Percentiles rank a stretch among this genome's conserved stretches.
phyloP scores from a whole-genome alignment of 768 basidiomycete species.

The Filobasidium wieringae region DNA sequence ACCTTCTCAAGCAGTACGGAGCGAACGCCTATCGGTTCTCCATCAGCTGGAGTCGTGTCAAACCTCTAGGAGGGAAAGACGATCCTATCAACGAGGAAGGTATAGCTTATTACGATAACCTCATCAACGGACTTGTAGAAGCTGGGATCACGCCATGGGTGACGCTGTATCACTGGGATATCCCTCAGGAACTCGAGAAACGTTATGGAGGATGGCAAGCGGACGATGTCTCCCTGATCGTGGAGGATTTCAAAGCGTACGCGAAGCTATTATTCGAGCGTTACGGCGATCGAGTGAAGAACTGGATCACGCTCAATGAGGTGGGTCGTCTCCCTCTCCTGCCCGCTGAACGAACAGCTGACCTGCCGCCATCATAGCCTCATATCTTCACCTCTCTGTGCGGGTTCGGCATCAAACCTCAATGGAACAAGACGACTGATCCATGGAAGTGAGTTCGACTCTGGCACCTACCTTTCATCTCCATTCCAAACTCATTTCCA shows the following conservation, averaged over 20 bases:
- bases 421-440: constrained; percentile 5
- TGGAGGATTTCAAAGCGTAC: constrained; percentile 55
- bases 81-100: constrained; percentile 62
- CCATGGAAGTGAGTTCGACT: constrained; percentile 2
- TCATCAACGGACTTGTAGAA: constrained; percentile 57
- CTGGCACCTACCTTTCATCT: neutral
- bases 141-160: constrained; percentile 46
- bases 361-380: neutral
- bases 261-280: constrained; percentile 58
- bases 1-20: constrained; percentile 52
- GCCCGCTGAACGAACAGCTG: neutral
- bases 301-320: constrained; percentile 45
- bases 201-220: constrained; percentile 61
- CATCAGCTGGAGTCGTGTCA: constrained; percentile 62
- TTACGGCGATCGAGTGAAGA: constrained; percentile 64
- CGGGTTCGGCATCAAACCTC: constrained; percentile 6
- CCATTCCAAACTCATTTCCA: neutral
- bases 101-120: constrained; percentile 57
- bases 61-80: constrained; percentile 61
- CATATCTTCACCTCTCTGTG: constrained; percentile 3
- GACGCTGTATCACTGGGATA: constrained; percentile 69
- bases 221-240: constrained; percentile 44
- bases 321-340: constrained; percentile 1
- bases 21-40: constrained; percentile 67
- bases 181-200: constrained; percentile 61